These are phyloP conservation scores for Ceraceosorus bombacis DNA, from an alignment of 1,284 basidiomycete genomes.

Conservation along the genomic window DNA sequence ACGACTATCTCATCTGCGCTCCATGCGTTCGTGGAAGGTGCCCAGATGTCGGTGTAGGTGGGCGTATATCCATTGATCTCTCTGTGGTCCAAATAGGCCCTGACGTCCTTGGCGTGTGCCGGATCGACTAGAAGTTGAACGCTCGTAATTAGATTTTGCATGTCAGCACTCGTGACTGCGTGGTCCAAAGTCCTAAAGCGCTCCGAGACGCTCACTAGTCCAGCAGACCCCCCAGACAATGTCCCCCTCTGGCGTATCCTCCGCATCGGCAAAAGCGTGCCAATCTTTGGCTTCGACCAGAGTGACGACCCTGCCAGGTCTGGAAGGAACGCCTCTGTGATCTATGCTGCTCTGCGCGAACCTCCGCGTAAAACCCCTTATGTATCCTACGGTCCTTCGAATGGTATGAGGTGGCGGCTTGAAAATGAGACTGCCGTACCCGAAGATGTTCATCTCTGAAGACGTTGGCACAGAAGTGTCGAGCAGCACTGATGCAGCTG, in stretches of 20 bases:
- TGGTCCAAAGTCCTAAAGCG: too few species aligned
- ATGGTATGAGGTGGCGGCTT: conserved; percentile 47
- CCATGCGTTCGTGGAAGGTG: conserved; percentile 25
- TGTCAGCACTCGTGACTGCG: too few species aligned
- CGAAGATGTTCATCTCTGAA: conserved; percentile 34
- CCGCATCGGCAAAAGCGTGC: conserved; percentile 35
- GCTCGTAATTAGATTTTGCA: background rate
- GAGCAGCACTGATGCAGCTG: too few species aligned
- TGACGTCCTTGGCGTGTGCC: conserved; percentile 62
- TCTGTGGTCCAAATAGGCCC: conserved; percentile 72
- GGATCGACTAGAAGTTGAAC: conserved; percentile 56
- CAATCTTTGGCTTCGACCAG: conserved; percentile 76
- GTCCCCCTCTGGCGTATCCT: conserved; percentile 35
- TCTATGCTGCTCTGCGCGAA: conserved; percentile 82
- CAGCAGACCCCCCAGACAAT: conserved; percentile 79
- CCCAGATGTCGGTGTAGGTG: conserved; percentile 26
- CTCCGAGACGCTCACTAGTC: conserved; percentile 51
- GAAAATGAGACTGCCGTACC: conserved; percentile 45
- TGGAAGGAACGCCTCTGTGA: conserved; percentile 53
- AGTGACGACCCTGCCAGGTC: conserved; percentile 70
- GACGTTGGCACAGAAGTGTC: conserved; percentile 8
- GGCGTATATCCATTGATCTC: conserved; percentile 60
- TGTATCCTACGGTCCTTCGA: conserved; percentile 58
- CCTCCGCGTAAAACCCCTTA: conserved; percentile 74
- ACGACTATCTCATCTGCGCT: conserved; percentile 55